Conservation (phyloP, 768 basidiomycete species). For the Suillus lakei region DNA sequence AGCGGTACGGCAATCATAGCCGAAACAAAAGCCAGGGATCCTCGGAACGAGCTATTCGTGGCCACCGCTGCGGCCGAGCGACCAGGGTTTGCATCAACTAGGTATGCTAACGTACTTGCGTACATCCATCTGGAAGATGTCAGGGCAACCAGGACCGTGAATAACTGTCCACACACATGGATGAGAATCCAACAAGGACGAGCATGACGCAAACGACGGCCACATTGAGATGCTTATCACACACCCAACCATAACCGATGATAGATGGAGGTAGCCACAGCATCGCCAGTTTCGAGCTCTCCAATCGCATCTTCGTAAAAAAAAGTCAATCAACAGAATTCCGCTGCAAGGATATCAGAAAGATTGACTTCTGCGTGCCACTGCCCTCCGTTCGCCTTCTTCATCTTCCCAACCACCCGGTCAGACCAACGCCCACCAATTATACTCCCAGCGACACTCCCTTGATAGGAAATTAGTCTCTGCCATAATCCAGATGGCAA, state of each 20-base stretch:
- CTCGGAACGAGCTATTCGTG: slow-evolving; percentile 77
- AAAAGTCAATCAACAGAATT: not conserved
- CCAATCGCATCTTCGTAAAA: slow-evolving; percentile 65
- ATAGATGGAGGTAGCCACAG: slow-evolving; percentile 59
- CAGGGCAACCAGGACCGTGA: not conserved
- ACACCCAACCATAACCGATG: slow-evolving; percentile 78
- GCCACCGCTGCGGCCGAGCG: slow-evolving; percentile 79
- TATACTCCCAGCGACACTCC: slow-evolving; percentile 56
- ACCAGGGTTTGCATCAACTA: slow-evolving; percentile 87
- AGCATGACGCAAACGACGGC: slow-evolving; percentile 73
- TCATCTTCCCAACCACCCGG: slow-evolving; percentile 46
- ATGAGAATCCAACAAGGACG: slow-evolving; percentile 74
- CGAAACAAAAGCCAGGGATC: slow-evolving; percentile 66
- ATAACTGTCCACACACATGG: slow-evolving; percentile 55
- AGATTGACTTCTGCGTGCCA: slow-evolving; percentile 67
- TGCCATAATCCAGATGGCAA: not conserved
- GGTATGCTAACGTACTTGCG: slow-evolving; percentile 75
- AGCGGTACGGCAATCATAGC: slow-evolving; percentile 78
- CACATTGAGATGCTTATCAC: slow-evolving; percentile 62
- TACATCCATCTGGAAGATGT: slow-evolving; percentile 55
- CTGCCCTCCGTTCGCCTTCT: slow-evolving; percentile 48
- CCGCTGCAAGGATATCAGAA: not conserved
- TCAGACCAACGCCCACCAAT: slow-evolving; percentile 67
- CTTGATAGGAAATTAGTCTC: slow-evolving; percentile 24
- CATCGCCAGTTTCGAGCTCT: slow-evolving; percentile 63